These are phyloP conservation scores for Zymoseptoria brevis DNA, from an alignment of 2,329 filamentous ascomycete species.

Conservation along the genomic window DNA sequence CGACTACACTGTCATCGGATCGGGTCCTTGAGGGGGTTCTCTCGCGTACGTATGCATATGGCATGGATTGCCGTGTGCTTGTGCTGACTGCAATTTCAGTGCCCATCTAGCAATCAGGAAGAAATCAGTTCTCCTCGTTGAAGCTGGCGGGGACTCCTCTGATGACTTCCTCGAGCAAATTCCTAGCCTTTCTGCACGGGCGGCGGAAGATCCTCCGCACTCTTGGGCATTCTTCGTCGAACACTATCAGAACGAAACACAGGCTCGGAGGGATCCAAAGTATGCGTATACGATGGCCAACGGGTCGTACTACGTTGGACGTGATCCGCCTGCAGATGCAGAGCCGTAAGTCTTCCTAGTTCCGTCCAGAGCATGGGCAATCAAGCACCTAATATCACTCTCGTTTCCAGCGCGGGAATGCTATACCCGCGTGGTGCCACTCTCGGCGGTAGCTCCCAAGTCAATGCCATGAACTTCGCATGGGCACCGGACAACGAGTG, in stretches of 20 bases:
- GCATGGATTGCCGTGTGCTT: no score
- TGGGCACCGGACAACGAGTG: slow-evolving; percentile 52
- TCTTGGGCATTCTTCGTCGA: background rate
- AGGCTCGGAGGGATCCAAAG: slow-evolving; percentile 50
- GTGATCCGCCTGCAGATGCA: background rate
- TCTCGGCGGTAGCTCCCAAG: slow-evolving; percentile 50
- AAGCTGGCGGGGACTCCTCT: no score
- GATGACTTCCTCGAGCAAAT: no score
- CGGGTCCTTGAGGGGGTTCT: slow-evolving; percentile 51
- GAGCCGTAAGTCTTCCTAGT: no score
- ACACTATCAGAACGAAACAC: slow-evolving; percentile 48
- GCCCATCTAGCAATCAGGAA: no score
- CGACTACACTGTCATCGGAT: slow-evolving; percentile 56
- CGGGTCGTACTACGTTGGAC: background rate
- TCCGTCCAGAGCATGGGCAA: no score
- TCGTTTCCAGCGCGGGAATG: slow-evolving; percentile 29
- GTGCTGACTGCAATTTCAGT: no score
- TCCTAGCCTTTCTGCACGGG: slow-evolving; percentile 21
- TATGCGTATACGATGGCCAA: slow-evolving; percentile 38
- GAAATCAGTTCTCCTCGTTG: no score
- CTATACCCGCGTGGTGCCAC: slow-evolving; percentile 50
- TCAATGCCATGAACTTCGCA: slow-evolving; percentile 52
- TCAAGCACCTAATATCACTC: slow-evolving; percentile 42
- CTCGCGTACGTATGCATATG: slow-evolving; percentile 37
- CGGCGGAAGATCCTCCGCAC: background rate